Evolutionary conservation across 495 filamentous ascomycete species (phyloP), one percentile per base, ranked within the genome.

Genomic region (Bombardia bombarda): DNA sequence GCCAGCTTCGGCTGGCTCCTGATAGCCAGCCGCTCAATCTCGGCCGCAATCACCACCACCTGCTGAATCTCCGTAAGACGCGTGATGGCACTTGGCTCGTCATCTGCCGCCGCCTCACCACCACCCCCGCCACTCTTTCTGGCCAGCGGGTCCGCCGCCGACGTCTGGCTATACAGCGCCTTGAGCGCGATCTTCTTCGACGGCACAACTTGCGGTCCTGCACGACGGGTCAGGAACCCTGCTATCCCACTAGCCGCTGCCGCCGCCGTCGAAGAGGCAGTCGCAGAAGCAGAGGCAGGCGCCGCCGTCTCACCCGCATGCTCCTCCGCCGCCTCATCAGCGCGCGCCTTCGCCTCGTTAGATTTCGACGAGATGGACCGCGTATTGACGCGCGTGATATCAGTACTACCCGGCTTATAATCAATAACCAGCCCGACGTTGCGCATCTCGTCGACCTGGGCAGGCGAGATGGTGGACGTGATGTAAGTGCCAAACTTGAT

Each of bases 401-500:
- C 80, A 20, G 69, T 68, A 7, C 74, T 72, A 7, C 80, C 79
- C 7, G 81, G 79, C 28, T 75, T 68, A 62, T 92, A 96, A 35
- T 77, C 73, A 8, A 98, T 60, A 1, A 93, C 73, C 25, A 96
- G 67, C 2, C 92, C 92, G 7, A 94, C 78, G 45, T 96, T 96
- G 53, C 71, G 78, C 32, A 69, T 64, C 56, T 87, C 84, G 49
- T 97, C 83, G 19, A 73, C 70, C 47, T 93, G 85, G 1, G 76
- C 64, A 0, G 78, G 60, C 3, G 89, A 83, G 19, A 95, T 68
- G 2, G 86, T 89, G 1, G 82, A 89, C 1, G 87, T 94, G 55
- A 98, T 86, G 55, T 96, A 97, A 2, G 84, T 82, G 22, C 90
- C 92, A 46, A 82, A 76, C 42, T 76, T 75, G 35, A 98, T 79